Evolutionary conservation across 257 asterid genomes (phyloP).

Genomic region (Solanum chiquidenum): DNA sequence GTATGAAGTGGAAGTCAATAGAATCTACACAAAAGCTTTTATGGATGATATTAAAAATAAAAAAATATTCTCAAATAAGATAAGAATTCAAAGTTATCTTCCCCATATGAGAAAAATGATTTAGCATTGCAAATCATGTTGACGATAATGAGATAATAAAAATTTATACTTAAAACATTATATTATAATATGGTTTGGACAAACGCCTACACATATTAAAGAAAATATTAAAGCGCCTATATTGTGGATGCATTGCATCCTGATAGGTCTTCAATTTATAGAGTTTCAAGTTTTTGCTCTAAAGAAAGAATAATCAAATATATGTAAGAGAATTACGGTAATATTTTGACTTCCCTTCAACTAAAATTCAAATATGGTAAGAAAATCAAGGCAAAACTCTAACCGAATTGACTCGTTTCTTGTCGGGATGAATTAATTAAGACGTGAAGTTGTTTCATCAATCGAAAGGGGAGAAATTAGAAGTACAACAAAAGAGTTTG

Average conservation of each 20-base stretch:
- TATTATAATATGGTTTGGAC: no score
- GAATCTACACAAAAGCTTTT: background rate
- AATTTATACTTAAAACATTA: accelerated
- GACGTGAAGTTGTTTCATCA: background rate
- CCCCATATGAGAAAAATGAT: background rate
- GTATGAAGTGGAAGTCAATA: background rate
- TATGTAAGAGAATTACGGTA: no score
- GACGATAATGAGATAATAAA: background rate
- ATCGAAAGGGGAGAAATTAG: background rate
- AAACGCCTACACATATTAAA: background rate
- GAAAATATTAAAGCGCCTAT: no score
- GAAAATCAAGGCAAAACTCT: no score
- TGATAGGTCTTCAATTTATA: background rate
- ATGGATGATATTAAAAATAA: background rate
- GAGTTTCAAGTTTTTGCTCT: no score
- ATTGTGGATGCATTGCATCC: background rate
- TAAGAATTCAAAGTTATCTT: background rate
- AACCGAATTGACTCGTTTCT: background rate
- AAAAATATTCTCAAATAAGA: background rate
- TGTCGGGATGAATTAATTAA: background rate
- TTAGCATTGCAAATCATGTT: background rate
- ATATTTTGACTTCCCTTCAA: no score
- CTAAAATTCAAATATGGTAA: no score
- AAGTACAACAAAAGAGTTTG: background rate
- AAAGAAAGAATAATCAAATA: no score